phyloP scores from a whole-genome alignment of 495 filamentous ascomycete species.

The Aspergillus nidulans region DNA sequence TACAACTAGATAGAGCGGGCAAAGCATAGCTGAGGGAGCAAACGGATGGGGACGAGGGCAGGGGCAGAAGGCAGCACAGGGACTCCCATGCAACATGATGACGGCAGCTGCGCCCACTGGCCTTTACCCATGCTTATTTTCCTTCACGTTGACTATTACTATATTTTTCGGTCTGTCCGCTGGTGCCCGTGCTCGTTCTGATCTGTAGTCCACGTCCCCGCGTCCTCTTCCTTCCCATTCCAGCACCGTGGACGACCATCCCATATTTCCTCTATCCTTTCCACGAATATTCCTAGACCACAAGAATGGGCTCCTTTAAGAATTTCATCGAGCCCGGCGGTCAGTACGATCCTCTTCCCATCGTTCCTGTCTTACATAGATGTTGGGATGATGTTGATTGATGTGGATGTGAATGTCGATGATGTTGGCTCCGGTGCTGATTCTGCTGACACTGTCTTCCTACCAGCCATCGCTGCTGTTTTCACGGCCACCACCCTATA shows the following conservation, averaged over 20 bases:
- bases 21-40: not conserved
- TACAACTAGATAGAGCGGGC: not conserved
- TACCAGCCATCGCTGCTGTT: constrained; percentile 19
- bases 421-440: no score
- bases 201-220: not conserved
- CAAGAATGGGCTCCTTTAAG: constrained; percentile 17
- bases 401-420: no score
- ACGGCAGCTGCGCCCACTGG: not conserved
- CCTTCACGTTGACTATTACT: not conserved
- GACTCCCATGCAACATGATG: not conserved
- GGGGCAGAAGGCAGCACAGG: no score
- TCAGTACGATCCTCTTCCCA: constrained; percentile 6
- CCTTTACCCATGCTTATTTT: not conserved
- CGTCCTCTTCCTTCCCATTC: not conserved
- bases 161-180: not conserved
- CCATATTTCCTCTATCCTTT: not conserved
- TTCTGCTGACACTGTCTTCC: not conserved
- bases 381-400: not conserved
- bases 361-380: not conserved
- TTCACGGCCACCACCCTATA: constrained; percentile 21
- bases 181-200: not conserved
- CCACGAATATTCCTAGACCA: not conserved
- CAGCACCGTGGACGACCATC: not conserved
- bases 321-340: constrained; percentile 22
- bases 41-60: not conserved